Evolutionary conservation across 306 rosid genomes (phyloP).

Genomic region (Pachyrhizus erosus): DNA sequence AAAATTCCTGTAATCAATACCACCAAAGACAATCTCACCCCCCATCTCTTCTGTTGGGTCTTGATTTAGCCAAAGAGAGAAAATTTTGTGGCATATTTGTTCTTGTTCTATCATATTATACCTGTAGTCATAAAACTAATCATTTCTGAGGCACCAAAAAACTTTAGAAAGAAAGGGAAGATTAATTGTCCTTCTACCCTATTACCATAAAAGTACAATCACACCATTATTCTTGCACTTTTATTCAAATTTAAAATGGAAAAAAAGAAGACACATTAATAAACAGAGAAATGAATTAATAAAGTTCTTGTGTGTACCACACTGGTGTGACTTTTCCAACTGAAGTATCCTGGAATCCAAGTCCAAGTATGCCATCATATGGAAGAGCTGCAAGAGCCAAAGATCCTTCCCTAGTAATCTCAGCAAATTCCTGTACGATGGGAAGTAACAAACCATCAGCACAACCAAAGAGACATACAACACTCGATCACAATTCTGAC

Average conservation of each 20-base stretch:
- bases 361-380: constrained; percentile 63
- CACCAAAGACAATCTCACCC: constrained; percentile 71
- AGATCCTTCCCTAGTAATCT: constrained; percentile 47
- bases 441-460: constrained; percentile 20
- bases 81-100: constrained; percentile 30
- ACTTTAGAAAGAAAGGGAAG: not conserved
- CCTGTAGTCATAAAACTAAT: constrained; percentile 44
- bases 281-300: constrained; percentile 7
- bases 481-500: constrained; percentile 24
- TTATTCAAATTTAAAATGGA: not conserved
- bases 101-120: constrained; percentile 56
- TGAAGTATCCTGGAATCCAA: constrained; percentile 54
- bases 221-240: not conserved
- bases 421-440: constrained; percentile 52
- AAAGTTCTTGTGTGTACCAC: constrained; percentile 47
- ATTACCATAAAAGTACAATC: constrained; percentile 10
- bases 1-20: constrained; percentile 68
- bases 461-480: constrained; percentile 23
- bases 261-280: not conserved
- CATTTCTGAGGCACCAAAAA: constrained; percentile 12
- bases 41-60: constrained; percentile 48
- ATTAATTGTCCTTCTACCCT: not conserved
- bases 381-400: constrained; percentile 47
- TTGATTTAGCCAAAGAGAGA: constrained; percentile 55
- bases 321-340: constrained; percentile 54